Evolutionary conservation across 2,329 filamentous ascomycete species (phyloP), one percentile per base, ranked within the genome.

Genomic region (Hypoxylon sp.): DNA sequence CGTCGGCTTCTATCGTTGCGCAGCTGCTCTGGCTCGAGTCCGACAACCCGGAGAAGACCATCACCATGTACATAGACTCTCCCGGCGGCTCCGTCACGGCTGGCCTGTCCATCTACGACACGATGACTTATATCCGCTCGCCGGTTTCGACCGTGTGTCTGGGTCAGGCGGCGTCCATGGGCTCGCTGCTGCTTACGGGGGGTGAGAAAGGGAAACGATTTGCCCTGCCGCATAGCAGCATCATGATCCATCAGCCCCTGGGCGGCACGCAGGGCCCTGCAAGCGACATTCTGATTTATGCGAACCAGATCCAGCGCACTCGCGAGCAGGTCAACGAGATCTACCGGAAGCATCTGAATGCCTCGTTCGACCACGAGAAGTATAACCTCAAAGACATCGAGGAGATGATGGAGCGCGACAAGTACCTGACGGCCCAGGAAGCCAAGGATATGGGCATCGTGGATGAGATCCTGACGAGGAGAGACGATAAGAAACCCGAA

Each of bases 21-120:
- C 96, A 99, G 74, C 87, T 99, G 18, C 89, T 99, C 63, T 99
- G 93, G 84, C 92, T 99, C 75, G 96, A 99, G 81, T 95, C 94
- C 69, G 95, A 99, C 72, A 92, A 91, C 70, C 93, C 94, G 3
- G 87, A 96, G 53, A 97, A 97, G 74, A 90, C 92, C 10, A 98
- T 99, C 65, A 95, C 91, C 48, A 90, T 99, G 74, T 99, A 99
- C 76, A 99, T 99, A 75, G 97, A 99, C 79, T 96, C 91, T 0
- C 94, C 94, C 0, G 95, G 95, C 46, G 95, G 95, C 53, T 94
- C 90, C 37, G 93, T 99, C 35, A 94, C 90, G 60, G 94, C 95
- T 1, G 87, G 87, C 13, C 81, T 90, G 58, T 93, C 95, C 21
- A 98, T 99, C 70, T 99, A 99, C 81, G 95, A 99, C 74, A 99